phyloP scores from a whole-genome alignment of 176 grass and related monocot genomes.

The Juncus effusus region DNA sequence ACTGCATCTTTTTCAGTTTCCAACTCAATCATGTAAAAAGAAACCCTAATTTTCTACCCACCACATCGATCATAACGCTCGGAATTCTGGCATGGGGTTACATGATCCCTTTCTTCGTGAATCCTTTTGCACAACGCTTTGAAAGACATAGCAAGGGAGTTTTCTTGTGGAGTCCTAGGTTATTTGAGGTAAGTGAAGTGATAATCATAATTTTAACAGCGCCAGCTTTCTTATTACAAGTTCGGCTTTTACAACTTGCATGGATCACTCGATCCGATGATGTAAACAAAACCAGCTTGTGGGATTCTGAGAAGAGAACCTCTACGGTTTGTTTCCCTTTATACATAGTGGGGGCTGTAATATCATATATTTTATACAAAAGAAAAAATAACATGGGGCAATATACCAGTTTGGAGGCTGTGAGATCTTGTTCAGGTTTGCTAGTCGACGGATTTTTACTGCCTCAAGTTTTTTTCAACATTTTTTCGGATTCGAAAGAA shows the following conservation, averaged over 20 bases:
- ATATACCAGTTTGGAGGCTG: slow-evolving; percentile 34
- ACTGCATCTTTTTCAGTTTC: slow-evolving; percentile 35
- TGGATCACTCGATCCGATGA: slow-evolving; percentile 60
- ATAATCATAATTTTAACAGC: slow-evolving; percentile 38
- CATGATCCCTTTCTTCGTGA: slow-evolving; percentile 41
- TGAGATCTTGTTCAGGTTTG: slow-evolving; percentile 43
- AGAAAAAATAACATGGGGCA: slow-evolving; percentile 21
- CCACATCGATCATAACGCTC: slow-evolving; percentile 45
- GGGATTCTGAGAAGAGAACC: slow-evolving; percentile 74
- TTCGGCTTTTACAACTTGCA: slow-evolving; percentile 68
- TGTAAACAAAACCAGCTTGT: slow-evolving; percentile 39
- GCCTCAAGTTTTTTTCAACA: slow-evolving; percentile 43
- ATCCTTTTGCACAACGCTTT: slow-evolving; percentile 47
- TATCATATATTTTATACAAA: slow-evolving; percentile 40
- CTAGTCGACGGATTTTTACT: slow-evolving; percentile 54
- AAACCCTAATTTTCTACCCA: slow-evolving; percentile 20
- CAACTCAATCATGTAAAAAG: slow-evolving; percentile 34
- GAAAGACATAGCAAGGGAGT: slow-evolving; percentile 17
- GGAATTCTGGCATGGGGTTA: slow-evolving; percentile 39
- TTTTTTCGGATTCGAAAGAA: slow-evolving; percentile 19
- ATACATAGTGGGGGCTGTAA: slow-evolving; percentile 59
- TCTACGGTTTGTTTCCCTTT: slow-evolving; percentile 61
- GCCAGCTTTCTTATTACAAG: slow-evolving; percentile 37
- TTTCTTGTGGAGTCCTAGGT: neutral
- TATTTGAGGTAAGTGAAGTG: slow-evolving; percentile 38